Percentiles rank a stretch among this genome's conserved stretches.
phyloP scores from a whole-genome alignment of 345 rosid species.

The Triadica sebifera region DNA sequence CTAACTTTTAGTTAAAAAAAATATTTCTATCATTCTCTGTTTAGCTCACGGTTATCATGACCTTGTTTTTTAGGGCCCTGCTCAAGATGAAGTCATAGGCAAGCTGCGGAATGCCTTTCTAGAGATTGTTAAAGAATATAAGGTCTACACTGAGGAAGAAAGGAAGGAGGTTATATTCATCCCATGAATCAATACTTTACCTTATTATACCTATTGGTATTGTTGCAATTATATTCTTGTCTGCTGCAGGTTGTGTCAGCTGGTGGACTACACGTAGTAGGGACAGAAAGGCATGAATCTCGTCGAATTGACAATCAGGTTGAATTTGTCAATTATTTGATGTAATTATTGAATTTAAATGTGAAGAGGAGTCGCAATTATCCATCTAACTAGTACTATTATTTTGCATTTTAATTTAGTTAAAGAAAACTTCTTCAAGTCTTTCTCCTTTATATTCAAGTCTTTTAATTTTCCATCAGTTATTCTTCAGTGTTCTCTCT shows the following conservation, averaged over 20 bases:
- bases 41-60: conserved; percentile 1
- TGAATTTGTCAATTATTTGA: conserved; percentile 1
- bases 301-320: conserved; percentile 96
- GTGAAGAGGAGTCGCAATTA: neutral
- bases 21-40: neutral
- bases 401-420: neutral
- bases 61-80: conserved; percentile 64
- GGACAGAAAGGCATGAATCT: conserved; percentile 93
- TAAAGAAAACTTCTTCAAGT: neutral
- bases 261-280: conserved; percentile 95
- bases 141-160: conserved; percentile 82
- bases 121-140: conserved; percentile 71
- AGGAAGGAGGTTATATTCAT: conserved; percentile 58
- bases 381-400: neutral
- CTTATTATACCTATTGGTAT: conserved; percentile 18
- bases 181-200: conserved; percentile 1
- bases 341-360: neutral
- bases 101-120: conserved; percentile 73
- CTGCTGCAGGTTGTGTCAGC: conserved; percentile 74
- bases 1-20: neutral
- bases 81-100: conserved; percentile 81
- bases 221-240: conserved; percentile 17
- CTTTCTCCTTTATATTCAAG: conserved; percentile 4
- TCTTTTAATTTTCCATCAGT: too few species aligned
- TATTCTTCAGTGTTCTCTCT: too few species aligned